Evolutionary conservation across 2,329 filamentous ascomycete genomes (phyloP).

Genomic region (Teratosphaeria pseudoeucalypti): DNA sequence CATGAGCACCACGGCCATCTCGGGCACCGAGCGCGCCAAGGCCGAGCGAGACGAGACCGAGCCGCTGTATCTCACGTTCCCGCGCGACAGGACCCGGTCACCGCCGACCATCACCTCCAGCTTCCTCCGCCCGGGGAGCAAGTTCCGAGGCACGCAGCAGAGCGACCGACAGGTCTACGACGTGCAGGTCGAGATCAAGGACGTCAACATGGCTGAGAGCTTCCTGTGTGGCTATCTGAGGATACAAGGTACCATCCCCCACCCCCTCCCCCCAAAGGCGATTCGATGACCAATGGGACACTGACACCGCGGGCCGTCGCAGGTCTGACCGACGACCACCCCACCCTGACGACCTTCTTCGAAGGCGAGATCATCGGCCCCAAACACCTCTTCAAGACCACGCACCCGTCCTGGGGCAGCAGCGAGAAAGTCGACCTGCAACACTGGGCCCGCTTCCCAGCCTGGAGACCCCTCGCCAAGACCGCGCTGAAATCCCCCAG

Average conservation of each 20-base stretch:
- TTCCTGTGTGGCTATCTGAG: constrained; percentile 90
- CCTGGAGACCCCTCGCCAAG: constrained; percentile 68
- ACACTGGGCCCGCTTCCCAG: constrained; percentile 85
- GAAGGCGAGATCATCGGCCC: constrained; percentile 95
- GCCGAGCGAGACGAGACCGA: constrained; percentile 3
- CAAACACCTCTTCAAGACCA: constrained; percentile 88
- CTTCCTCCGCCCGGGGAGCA: constrained; percentile 75
- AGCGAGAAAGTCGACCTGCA: constrained; percentile 82
- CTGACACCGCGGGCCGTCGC: constrained; percentile 2
- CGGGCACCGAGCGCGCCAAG: neutral
- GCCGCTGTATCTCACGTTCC: constrained; percentile 19
- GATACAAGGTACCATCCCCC: constrained; percentile 63
- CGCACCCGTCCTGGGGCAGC: constrained; percentile 83
- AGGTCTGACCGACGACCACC: constrained; percentile 92
- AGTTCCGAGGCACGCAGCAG: constrained; percentile 81
- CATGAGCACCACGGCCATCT: constrained; percentile 18
- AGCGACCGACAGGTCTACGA: constrained; percentile 90
- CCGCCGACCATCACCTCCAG: constrained; percentile 68
- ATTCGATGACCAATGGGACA: neutral
- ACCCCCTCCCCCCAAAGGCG: neutral
- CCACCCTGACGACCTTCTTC: constrained; percentile 95
- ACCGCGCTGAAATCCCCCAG: constrained; percentile 40
- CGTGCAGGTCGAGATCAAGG: constrained; percentile 92
- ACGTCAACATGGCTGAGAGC: constrained; percentile 88
- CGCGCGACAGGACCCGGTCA: constrained; percentile 4